These are phyloP conservation scores for Coniochaeta pulveracea DNA, from an alignment of 2,329 filamentous ascomycete species.

Conservation along the genomic window DNA sequence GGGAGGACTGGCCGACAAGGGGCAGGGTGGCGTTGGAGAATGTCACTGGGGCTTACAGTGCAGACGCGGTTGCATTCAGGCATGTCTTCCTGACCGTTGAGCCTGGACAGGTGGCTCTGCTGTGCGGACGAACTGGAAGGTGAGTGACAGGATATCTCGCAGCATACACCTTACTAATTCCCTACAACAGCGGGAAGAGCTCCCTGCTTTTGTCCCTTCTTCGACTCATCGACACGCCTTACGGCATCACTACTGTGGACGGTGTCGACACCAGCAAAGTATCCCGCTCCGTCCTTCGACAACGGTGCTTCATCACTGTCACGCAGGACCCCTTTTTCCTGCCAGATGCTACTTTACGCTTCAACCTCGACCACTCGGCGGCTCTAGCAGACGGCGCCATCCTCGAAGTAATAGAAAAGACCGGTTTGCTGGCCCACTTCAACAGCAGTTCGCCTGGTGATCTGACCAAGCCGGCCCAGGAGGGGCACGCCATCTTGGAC, in stretches of 20 bases:
- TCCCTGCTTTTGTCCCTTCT: constrained; percentile 2
- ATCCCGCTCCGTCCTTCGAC: neutral
- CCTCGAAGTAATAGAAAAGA: constrained; percentile 23
- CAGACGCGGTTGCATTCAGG: constrained; percentile 12
- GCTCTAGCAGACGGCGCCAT: constrained; percentile 21
- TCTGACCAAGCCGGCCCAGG: neutral
- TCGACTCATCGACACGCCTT: neutral
- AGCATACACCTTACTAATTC: no score
- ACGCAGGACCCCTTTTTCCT: neutral
- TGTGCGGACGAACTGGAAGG: constrained; percentile 41
- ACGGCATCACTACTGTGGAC: neutral
- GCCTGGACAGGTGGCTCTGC: constrained; percentile 34
- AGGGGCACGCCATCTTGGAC: constrained; percentile 1
- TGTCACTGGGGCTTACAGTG: constrained; percentile 19
- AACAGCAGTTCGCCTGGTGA: neutral
- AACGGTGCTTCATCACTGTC: constrained; percentile 1
- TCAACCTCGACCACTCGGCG: neutral
- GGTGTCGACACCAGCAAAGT: neutral
- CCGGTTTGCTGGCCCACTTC: neutral
- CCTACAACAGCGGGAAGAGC: constrained; percentile 2
- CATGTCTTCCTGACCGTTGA: constrained; percentile 16
- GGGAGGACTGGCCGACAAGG: constrained; percentile 16
- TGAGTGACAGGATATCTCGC: no score
- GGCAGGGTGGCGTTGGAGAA: constrained; percentile 15
- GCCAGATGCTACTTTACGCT: neutral